A percentile compares a stretch with the other conserved stretches of the same genome.
phyloP scores from a whole-genome alignment of 2,329 filamentous ascomycete genomes.

The Phialophora macrospora region DNA sequence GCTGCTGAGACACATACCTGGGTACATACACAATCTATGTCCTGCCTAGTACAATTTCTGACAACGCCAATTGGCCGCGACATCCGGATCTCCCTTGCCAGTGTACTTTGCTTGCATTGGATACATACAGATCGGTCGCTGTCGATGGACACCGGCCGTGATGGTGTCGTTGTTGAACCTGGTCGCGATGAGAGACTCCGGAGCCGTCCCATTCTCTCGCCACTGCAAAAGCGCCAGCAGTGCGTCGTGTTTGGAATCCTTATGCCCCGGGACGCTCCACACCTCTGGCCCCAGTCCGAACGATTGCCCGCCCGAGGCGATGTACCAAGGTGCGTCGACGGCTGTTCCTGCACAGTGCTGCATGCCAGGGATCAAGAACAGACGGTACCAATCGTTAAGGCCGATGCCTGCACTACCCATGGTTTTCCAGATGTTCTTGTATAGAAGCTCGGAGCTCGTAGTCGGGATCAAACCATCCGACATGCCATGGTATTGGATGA shows the following conservation, averaged over 20 bases:
- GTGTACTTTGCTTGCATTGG: not conserved
- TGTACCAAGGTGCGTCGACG: slow-evolving; percentile 52
- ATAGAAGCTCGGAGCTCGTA: slow-evolving; percentile 58
- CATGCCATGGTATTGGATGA: slow-evolving; percentile 51
- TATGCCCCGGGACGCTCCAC: slow-evolving; percentile 15
- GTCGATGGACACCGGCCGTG: slow-evolving; percentile 27
- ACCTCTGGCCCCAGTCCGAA: slow-evolving; percentile 32
- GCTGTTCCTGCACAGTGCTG: slow-evolving; percentile 53
- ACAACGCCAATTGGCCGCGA: not conserved
- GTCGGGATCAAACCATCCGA: slow-evolving; percentile 59
- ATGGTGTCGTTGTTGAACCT: slow-evolving; percentile 50
- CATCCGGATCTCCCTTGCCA: not conserved
- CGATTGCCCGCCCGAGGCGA: slow-evolving; percentile 37
- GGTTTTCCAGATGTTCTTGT: slow-evolving; percentile 50
- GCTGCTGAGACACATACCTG: not conserved
- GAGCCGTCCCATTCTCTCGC: slow-evolving; percentile 53
- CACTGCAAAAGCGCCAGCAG: slow-evolving; percentile 57
- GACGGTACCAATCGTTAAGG: slow-evolving; percentile 52
- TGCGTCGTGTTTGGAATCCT: slow-evolving; percentile 51
- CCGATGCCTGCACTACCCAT: slow-evolving; percentile 45
- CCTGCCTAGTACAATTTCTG: not conserved
- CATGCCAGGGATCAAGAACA: slow-evolving; percentile 62
- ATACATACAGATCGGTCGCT: not conserved
- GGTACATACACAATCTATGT: no score
- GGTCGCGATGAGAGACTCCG: slow-evolving; percentile 50